Percentiles rank a stretch among this genome's conserved stretches.
Evolutionary conservation across 1,284 basidiomycete genomes (phyloP).

Genomic region (Cystobasidium pallidum): DNA sequence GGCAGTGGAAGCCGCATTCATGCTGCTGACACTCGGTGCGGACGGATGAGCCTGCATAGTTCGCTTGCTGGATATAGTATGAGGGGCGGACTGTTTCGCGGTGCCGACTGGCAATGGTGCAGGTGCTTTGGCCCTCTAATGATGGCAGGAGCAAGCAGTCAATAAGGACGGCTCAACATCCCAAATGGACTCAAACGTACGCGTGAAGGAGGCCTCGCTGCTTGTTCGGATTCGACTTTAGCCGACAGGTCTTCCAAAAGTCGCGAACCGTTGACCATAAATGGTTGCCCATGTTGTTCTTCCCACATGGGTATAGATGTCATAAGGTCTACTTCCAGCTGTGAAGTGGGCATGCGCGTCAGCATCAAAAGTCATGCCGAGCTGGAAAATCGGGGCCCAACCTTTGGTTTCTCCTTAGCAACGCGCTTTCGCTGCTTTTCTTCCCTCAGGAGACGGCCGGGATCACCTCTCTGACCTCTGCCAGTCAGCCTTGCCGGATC

Average conservation of each 20-base stretch:
- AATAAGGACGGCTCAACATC: no score
- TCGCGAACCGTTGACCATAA: constrained; percentile 82
- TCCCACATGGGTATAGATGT: constrained; percentile 85
- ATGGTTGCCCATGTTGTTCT: constrained; percentile 70
- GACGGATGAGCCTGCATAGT: constrained; percentile 2
- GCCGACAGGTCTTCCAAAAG: constrained; percentile 79
- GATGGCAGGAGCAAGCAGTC: background rate
- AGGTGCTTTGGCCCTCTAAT: constrained; percentile 18
- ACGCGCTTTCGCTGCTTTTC: constrained; percentile 98
- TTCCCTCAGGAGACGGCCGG: constrained; percentile 71
- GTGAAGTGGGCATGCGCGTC: background rate
- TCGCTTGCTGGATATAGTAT: background rate
- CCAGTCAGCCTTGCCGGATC: constrained; percentile 77
- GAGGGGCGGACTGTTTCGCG: background rate
- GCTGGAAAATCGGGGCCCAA: constrained; percentile 57
- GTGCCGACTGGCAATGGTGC: background rate
- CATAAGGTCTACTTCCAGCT: constrained; percentile 88
- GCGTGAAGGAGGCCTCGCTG: constrained; percentile 46
- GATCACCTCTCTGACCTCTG: constrained; percentile 66
- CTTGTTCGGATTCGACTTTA: constrained; percentile 64
- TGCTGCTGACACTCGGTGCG: background rate
- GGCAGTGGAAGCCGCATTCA: background rate
- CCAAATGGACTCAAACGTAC: no score
- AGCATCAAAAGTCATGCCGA: background rate
- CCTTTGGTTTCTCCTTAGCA: constrained; percentile 89